Evolutionary conservation across 2,329 filamentous ascomycete species (phyloP), one percentile per base, ranked within the genome.

Genomic region (Nigrograna mackinnonii): DNA sequence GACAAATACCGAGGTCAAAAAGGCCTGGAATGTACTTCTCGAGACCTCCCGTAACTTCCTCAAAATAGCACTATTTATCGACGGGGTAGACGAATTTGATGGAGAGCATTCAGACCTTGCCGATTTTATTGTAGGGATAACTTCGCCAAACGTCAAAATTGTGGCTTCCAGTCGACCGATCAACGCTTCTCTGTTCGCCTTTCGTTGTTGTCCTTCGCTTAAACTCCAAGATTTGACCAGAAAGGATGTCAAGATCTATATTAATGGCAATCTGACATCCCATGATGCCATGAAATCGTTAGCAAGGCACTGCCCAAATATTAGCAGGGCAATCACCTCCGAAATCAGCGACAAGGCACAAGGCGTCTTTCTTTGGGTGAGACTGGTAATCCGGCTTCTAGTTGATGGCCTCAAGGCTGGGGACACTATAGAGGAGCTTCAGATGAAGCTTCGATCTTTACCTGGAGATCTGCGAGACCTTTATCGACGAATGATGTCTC

Each of bases 81-180:
- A 56, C 26, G 54, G 50, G 0, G 21, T 59, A 3, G 54, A 59
- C 24, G 56, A 57, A 24, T 50, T 49, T 17, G 44, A 54, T 6
- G 52, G 49, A 6, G 46, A 53, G 19, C 42, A 52, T 20, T 26
- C 14, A 14, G 42, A 50, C 6, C 9, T 54, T 5, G 13, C 42
- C 4, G 11, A 37, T 9, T 49, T 43, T 11, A 17, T 54, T 9
- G 14, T 18, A 7, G 34, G 31, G 9, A 16, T 46, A 9, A 28
- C 36, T 17, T 22, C 22, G 2, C 24, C 21, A 14, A 22, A 40
- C 14, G 17, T 55, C 26, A 58, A 58, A 20, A 3, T 56, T 0
- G 24, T 51, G 6, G 41, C 54, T 3, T 56, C 55, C 1, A 53
- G 50, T 24, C 44, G 52, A 12, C 52, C 50, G n/a, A 41, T 49